Evolutionary conservation across 192 early-diverging fungal species (phyloP).

Genomic region (Coemansia sp.): DNA sequence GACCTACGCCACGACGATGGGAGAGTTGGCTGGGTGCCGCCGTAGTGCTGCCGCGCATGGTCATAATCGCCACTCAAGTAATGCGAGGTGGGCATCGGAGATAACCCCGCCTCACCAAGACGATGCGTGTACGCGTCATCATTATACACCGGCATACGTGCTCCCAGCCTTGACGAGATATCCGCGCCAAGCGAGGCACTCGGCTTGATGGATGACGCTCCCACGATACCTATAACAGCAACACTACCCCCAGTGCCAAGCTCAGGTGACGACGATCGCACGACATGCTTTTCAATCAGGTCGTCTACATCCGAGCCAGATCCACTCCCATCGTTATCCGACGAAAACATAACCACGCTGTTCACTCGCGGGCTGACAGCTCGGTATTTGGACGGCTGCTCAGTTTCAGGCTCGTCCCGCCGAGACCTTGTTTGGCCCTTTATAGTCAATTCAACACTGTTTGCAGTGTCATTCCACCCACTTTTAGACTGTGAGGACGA

Average conservation of each 20-base stretch:
- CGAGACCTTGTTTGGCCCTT: conserved; percentile 37
- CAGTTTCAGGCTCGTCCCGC: background rate
- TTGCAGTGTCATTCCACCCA: background rate
- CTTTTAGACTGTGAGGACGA: background rate
- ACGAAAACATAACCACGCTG: conserved; percentile 20
- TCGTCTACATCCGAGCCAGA: conserved; percentile 13
- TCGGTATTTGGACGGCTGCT: conserved; percentile 10
- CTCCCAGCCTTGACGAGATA: conserved; percentile 11
- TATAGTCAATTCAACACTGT: conserved; percentile 12
- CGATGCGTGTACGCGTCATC: background rate
- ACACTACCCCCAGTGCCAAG: background rate
- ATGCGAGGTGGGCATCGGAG: background rate
- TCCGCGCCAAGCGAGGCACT: background rate
- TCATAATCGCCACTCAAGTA: background rate
- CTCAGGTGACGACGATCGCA: background rate
- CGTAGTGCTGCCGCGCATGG: background rate
- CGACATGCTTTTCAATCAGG: conserved; percentile 12
- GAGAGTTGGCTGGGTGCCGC: background rate
- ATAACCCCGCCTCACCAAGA: background rate
- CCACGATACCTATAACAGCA: conserved; percentile 22
- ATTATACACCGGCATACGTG: background rate
- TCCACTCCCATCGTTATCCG: conserved; percentile 6
- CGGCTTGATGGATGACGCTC: conserved; percentile 10
- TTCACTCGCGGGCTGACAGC: conserved; percentile 17
- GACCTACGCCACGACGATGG: background rate